Conservation (phyloP, 2,329 filamentous ascomycete species). For the Fusarium dimerum region DNA sequence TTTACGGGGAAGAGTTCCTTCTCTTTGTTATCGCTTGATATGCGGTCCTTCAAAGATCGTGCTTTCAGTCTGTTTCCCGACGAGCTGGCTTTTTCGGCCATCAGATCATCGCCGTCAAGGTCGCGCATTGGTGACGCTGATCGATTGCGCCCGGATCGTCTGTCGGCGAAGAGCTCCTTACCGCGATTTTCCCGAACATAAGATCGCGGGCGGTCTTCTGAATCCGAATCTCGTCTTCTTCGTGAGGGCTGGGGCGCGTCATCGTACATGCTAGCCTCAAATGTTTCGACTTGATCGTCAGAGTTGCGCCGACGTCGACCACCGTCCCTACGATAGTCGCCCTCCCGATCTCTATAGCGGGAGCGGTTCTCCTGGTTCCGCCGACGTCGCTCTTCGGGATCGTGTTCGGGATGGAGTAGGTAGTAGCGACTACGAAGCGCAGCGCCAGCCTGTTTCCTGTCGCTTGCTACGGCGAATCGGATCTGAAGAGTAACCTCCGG, state of each 20-base stretch:
- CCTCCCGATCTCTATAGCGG: conserved; percentile 63
- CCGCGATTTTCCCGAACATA: conserved; percentile 44
- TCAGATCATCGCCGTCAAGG: conserved; percentile 43
- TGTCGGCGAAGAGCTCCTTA: conserved; percentile 65
- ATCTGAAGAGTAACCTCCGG: conserved; percentile 71
- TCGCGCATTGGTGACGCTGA: conserved; percentile 54
- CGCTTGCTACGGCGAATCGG: conserved; percentile 71
- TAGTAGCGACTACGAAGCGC: conserved; percentile 87
- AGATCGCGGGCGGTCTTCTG: conserved; percentile 31
- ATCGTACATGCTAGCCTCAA: conserved; percentile 81
- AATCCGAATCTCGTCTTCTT: conserved; percentile 28
- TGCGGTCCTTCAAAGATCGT: conserved; percentile 35
- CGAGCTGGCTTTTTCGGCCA: conserved; percentile 35
- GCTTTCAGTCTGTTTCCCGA: conserved; percentile 37
- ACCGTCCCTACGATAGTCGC: conserved; percentile 32
- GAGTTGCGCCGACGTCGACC: conserved; percentile 42
- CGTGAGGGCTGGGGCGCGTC: conserved; percentile 52
- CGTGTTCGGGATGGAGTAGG: conserved; percentile 84
- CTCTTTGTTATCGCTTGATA: conserved; percentile 31
- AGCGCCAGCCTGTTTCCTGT: conserved; percentile 80
- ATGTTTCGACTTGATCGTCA: conserved; percentile 55
- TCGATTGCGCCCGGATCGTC: conserved; percentile 41
- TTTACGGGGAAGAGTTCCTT: conserved; percentile 45
- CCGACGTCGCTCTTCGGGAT: conserved; percentile 72
- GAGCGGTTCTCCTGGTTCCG: conserved; percentile 58